Evolutionary conservation across 192 early-diverging fungal genomes (phyloP), one percentile per base, ranked within the genome.

Genomic region (Entrophospora sp.): DNA sequence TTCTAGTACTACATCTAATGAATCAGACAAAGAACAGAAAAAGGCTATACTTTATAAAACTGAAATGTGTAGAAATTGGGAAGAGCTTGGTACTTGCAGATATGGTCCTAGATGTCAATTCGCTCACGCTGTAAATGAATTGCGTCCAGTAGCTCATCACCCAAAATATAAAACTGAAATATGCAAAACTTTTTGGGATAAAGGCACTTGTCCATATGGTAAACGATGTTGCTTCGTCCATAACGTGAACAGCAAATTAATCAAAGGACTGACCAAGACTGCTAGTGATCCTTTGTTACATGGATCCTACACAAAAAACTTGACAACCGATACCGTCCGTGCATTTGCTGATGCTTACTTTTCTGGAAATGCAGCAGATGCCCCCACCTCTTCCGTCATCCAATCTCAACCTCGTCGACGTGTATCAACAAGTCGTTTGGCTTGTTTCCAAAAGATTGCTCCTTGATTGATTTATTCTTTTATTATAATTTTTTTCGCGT

Each of bases 201-300:
- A 86, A 2, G 94, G 96, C 18, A 87, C 85, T 25, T 98, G 96
- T 72, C 89, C 89, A 3, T 98, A 96, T 72, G 93, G 93, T 24
- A 87, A 86, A 66, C 91, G 96, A 34, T 98, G 96, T 75, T 94
- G 92, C 61, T 98, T 98, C 73, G 87, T 94, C 46, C 94, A 96
- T 62, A 83, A 77, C 6, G 72, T 31, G 18, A 63, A 48, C 10
- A 7, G 6, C 0, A 61, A 61, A 16, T 35, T n/a, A n/a, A n/a
- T 40, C 5, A 61, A 61, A 25, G 59, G 37, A 30, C 44, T 61
- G 18, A 61, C 25, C 14, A 61, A 61, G 30, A 24, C 44, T 30
- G 37, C 24, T 14, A 61, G 59, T 61, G 59, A 61, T 44, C 40
- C 59, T 9, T 37, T 16, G 7, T n/a, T 61, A 28, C 44, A 61